Evolutionary conservation across 2,329 filamentous ascomycete species (phyloP).

Genomic region (Cercospora sp.): DNA sequence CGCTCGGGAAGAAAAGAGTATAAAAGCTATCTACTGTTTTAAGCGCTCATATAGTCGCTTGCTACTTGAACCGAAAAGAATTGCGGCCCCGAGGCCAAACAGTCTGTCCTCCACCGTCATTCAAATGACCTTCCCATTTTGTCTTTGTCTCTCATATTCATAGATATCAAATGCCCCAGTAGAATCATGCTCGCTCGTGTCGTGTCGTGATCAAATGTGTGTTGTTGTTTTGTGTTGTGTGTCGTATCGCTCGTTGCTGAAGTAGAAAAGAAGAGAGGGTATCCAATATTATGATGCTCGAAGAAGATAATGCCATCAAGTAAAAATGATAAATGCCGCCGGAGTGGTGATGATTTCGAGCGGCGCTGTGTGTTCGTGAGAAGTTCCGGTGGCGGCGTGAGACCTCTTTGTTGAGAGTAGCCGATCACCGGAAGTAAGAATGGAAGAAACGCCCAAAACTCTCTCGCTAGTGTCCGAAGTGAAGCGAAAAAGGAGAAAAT

Average conservation of each 20-base stretch:
- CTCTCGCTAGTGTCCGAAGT: neutral
- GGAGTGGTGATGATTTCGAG: neutral
- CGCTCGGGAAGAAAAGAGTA: neutral
- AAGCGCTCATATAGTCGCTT: neutral
- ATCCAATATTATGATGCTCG: constrained; percentile 1
- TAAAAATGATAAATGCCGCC: neutral
- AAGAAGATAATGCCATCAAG: neutral
- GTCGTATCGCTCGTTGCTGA: neutral
- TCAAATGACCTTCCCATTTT: neutral
- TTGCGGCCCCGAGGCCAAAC: neutral
- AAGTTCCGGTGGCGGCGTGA: neutral
- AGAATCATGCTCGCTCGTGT: neutral
- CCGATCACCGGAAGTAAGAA: neutral
- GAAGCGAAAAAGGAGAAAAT: neutral
- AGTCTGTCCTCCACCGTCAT: neutral
- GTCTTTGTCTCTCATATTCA: neutral
- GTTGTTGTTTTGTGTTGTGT: neutral
- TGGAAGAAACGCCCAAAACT: constrained; percentile 1
- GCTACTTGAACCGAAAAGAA: neutral
- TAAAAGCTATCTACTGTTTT: neutral
- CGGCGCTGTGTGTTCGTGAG: neutral
- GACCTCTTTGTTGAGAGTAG: neutral
- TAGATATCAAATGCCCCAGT: neutral
- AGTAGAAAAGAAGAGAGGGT: neutral
- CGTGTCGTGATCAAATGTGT: neutral